Evolutionary conservation across 2,329 filamentous ascomycete genomes (phyloP), one percentile per base, ranked within the genome.

Genomic region (Aspergillus pseudoterreus): DNA sequence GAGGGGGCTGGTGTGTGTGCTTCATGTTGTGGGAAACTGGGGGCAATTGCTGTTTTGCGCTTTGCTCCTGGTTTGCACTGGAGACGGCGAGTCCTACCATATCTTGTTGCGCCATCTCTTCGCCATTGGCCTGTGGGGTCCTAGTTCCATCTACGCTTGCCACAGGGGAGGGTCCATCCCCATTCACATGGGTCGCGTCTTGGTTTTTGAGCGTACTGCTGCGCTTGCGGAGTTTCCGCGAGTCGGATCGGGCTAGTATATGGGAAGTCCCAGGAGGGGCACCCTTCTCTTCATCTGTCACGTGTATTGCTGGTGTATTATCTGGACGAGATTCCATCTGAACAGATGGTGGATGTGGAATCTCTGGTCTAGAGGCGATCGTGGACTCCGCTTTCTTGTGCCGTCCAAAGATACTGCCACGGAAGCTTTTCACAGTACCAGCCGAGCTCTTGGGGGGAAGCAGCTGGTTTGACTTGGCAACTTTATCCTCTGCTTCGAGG

Each of bases 321-420:
- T 73, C 65, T 3, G 63, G 54, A 22, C 58, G 39, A 17, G 35
- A n/a, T 12, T 42, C 39, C 6, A 6, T 14, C 39, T 21, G 39
- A 12, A 17, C 19, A 10, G 39, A 8, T n/a, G 39, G 39, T 22
- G 17, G 14, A 9, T 22, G 39, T 12, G 39, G 15, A 19, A 19
- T n/a, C 14, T 42, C 39, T 22, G 39, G 19, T 21, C 19, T 42
- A 9, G 39, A 10, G 11, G 19, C 60, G 35, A 47, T 14, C 24
- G 45, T 41, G 9, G 59, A 54, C 11, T 62, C 64, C 35, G 58
- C 58, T 36, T 78, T 77, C 45, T 74, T 75, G 46, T 80, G 78
- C 50, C 80, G 76, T n/a, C 87, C 85, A 66, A 95, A 92, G 24
- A 96, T 85, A 68, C 88, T 94, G 22, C 87, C 85, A 57, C 80